Conservation (phyloP, 2,329 filamentous ascomycete genomes). For the Biscogniauxia marginata region DNA sequence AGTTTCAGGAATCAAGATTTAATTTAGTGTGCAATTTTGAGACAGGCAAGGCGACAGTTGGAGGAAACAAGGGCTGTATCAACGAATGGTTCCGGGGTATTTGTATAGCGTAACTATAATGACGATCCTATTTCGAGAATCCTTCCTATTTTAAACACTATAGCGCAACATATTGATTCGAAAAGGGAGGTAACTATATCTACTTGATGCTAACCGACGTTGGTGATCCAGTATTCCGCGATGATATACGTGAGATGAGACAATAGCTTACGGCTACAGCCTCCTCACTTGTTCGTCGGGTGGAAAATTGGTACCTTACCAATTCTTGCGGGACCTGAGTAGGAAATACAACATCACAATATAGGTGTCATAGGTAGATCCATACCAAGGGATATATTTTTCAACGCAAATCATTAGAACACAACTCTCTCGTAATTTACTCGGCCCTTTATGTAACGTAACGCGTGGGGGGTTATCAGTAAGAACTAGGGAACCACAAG, state of each 20-base stretch:
- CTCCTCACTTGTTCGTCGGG: not conserved
- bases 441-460: not conserved
- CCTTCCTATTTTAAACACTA: not conserved
- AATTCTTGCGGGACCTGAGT: no score
- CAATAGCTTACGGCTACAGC: not conserved
- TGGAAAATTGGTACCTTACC: not conserved
- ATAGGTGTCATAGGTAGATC: no score
- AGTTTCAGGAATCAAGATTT: no score
- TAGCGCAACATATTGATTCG: not conserved
- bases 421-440: not conserved
- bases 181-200: not conserved
- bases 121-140: not conserved
- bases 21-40: no score
- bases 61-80: no score
- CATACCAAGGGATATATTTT: not conserved
- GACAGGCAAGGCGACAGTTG: no score
- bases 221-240: not conserved
- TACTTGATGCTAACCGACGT: not conserved
- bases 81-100: no score
- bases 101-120: no score
- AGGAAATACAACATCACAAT: no score
- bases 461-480: not conserved
- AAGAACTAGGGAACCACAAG: not conserved
- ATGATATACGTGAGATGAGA: not conserved
- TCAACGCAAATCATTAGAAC: not conserved